Conservation (phyloP, 2,329 filamentous ascomycete species). For the Biscogniauxia marginata region DNA sequence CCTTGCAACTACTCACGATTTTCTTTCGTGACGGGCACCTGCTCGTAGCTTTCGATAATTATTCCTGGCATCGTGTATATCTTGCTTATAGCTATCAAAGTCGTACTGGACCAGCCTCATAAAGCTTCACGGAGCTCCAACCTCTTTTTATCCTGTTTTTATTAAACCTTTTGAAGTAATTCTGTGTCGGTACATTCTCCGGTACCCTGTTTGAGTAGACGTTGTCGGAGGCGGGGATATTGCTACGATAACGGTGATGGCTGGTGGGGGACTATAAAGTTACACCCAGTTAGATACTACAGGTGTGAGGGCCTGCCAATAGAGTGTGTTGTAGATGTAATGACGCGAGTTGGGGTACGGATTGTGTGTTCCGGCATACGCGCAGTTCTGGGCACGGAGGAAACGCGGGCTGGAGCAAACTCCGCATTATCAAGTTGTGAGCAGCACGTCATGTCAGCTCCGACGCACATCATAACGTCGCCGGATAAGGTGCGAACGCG, state of each 20-base stretch:
- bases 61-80: conserved; percentile 25
- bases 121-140: conserved; percentile 1
- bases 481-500: background rate
- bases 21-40: conserved; percentile 30
- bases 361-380: conserved; percentile 17
- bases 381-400: background rate
- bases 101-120: conserved; percentile 5
- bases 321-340: background rate
- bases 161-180: background rate
- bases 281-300: conserved; percentile 8
- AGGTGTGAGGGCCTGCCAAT: conserved; percentile 16
- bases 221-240: background rate
- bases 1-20: conserved; percentile 20
- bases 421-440: conserved; percentile 5
- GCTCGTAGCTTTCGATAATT: conserved; percentile 28
- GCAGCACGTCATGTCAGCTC: conserved; percentile 17
- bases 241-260: background rate
- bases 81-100: background rate
- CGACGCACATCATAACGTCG: conserved; percentile 18
- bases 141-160: background rate
- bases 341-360: conserved; percentile 17
- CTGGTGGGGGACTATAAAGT: conserved; percentile 14
- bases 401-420: background rate
- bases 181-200: background rate
- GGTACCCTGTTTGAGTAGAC: background rate